Conservation (phyloP, 1,284 basidiomycete genomes). For the Ganoderma lingzhi region DNA sequence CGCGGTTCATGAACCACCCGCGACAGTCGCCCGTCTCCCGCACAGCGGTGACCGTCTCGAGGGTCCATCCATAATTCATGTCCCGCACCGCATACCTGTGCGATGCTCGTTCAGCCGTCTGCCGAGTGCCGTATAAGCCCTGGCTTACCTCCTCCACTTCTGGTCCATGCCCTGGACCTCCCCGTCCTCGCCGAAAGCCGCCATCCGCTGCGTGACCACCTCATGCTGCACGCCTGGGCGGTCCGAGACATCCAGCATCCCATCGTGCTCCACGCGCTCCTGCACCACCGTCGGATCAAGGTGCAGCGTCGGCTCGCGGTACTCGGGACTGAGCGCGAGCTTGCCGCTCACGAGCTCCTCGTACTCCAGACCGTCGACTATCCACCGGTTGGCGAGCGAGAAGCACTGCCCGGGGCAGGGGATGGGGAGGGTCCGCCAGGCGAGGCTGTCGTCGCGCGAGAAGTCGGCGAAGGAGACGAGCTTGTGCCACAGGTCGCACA, state of each 20-base stretch:
- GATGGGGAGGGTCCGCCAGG: neutral
- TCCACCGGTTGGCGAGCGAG: neutral
- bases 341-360: neutral
- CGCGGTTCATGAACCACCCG: neutral
- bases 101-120: no score
- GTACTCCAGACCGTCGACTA: neutral
- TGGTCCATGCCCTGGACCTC: neutral
- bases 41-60: neutral
- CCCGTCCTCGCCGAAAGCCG: neutral
- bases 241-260: neutral
- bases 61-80: neutral
- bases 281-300: neutral
- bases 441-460: neutral
- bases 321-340: neutral
- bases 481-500: slow-evolving; percentile 4
- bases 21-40: neutral
- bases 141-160: neutral
- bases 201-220: neutral
- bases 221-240: neutral
- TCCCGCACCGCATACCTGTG: neutral
- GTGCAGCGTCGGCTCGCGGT: neutral
- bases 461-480: slow-evolving; percentile 1
- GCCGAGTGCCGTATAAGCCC: no score
- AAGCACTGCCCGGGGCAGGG: neutral
- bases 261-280: neutral